Percentiles rank a stretch among this genome's conserved stretches.
Evolutionary conservation across 2,329 filamentous ascomycete genomes (phyloP).

Genomic region (Camptophora hylomeconis): DNA sequence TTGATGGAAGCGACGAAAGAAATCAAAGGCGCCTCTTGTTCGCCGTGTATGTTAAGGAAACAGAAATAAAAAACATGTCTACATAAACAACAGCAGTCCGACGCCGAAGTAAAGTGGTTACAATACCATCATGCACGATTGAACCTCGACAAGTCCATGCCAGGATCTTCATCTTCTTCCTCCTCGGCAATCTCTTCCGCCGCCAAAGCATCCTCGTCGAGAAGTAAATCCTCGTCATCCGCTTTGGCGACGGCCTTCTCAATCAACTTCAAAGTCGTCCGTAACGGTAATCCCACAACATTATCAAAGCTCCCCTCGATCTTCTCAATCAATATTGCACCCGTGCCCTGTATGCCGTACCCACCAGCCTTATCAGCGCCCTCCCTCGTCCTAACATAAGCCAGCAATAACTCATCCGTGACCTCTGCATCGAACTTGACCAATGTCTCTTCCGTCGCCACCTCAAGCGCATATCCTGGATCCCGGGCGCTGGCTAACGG

Average conservation of each 20-base stretch:
- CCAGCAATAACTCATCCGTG: constrained; percentile 70
- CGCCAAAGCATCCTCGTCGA: constrained; percentile 23
- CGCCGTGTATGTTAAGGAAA: too few relatives aligned
- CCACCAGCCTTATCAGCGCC: constrained; percentile 93
- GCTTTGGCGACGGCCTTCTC: constrained; percentile 76
- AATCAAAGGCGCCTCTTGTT: too few relatives aligned
- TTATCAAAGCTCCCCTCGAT: constrained; percentile 89
- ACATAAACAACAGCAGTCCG: too few relatives aligned
- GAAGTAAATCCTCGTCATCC: constrained; percentile 46
- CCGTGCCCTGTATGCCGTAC: constrained; percentile 85
- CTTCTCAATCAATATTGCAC: constrained; percentile 72
- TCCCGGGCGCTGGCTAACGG: constrained; percentile 67
- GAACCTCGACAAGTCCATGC: too few relatives aligned
- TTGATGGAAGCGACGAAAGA: too few relatives aligned
- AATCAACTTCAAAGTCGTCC: constrained; percentile 64
- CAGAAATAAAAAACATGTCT: too few relatives aligned
- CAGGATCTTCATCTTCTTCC: constrained; percentile 4
- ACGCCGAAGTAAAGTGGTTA: too few relatives aligned
- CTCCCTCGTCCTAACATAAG: constrained; percentile 60
- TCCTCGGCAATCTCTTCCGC: too few relatives aligned
- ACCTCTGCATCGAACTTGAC: constrained; percentile 70
- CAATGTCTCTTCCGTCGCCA: constrained; percentile 75
- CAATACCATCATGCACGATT: too few relatives aligned
- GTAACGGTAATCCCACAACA: constrained; percentile 78
- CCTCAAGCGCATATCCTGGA: constrained; percentile 74